Percentiles rank a stretch among this genome's conserved stretches.
These are phyloP conservation scores for Beauveria rudraprayagi DNA, from an alignment of 2,329 filamentous ascomycete genomes.

Conservation along the genomic window DNA sequence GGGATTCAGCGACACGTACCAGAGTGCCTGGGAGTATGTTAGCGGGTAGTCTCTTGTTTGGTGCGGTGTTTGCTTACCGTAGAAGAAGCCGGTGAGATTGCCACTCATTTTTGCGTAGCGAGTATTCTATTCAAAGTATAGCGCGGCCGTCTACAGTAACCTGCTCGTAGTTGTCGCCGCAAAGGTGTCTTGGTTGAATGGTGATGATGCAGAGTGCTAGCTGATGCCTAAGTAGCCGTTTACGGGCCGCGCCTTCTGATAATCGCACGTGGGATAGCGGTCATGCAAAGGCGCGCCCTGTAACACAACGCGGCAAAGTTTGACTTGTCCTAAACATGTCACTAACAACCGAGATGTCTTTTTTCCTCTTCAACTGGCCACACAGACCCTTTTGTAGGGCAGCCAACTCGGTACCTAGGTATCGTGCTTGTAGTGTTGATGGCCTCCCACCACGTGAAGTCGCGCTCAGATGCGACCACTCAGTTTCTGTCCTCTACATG, in stretches of 20 bases:
- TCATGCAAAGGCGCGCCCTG: background rate
- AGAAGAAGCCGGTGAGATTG: conserved; percentile 46
- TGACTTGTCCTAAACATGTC: too few species aligned
- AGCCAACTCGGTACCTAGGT: too few species aligned
- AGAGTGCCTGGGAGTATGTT: conserved; percentile 23
- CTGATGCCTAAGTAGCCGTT: background rate
- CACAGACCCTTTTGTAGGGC: background rate
- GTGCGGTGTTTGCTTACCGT: conserved; percentile 33
- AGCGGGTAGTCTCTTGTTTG: conserved; percentile 6
- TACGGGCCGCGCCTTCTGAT: conserved; percentile 4
- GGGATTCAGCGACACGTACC: conserved; percentile 17
- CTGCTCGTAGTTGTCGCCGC: background rate
- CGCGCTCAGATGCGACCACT: too few species aligned
- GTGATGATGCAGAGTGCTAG: background rate
- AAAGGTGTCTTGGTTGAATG: background rate
- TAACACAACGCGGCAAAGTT: background rate
- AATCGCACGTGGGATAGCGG: conserved; percentile 3
- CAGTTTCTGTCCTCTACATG: too few species aligned
- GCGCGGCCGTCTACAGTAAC: background rate
- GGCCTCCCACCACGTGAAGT: too few species aligned
- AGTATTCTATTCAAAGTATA: background rate
- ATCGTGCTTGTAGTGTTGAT: too few species aligned
- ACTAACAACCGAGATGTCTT: background rate
- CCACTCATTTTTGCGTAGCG: conserved; percentile 29
- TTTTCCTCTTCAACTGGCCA: background rate